phyloP scores from a whole-genome alignment of 2,329 filamentous ascomycete genomes.

The Dryadomyces quercus-mongolicae region DNA sequence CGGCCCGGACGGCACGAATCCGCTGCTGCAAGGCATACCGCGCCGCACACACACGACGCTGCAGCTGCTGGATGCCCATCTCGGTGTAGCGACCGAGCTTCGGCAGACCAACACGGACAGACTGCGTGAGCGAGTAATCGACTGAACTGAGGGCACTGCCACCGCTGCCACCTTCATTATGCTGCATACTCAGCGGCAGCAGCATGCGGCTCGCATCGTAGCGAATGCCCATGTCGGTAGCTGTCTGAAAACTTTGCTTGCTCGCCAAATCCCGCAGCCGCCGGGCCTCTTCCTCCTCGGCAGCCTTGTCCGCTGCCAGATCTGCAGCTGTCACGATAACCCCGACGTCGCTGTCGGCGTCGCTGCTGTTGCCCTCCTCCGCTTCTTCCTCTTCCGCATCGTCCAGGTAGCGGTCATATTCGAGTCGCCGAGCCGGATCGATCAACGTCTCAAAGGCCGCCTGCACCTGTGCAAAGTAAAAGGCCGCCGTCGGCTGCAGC shows the following conservation, averaged over 20 bases:
- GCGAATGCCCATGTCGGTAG: slow-evolving; percentile 26
- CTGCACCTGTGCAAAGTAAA: slow-evolving; percentile 28
- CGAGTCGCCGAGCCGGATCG: slow-evolving; percentile 26
- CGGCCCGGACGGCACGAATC: background rate
- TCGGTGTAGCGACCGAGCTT: slow-evolving; percentile 15
- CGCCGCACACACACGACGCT: background rate
- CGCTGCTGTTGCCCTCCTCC: slow-evolving; percentile 6
- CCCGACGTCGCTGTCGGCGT: slow-evolving; percentile 12
- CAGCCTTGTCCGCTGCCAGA: background rate
- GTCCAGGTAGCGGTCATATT: slow-evolving; percentile 23
- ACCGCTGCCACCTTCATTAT: slow-evolving; percentile 4
- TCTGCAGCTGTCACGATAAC: slow-evolving; percentile 7
- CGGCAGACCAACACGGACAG: slow-evolving; percentile 23
- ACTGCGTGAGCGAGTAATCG: slow-evolving; percentile 28
- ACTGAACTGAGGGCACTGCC: slow-evolving; percentile 16
- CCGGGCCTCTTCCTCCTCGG: background rate
- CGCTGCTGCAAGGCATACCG: slow-evolving; percentile 2
- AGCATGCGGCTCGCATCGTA: slow-evolving; percentile 19
- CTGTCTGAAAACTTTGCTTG: slow-evolving; percentile 15
- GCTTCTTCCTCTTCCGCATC: slow-evolving; percentile 13
- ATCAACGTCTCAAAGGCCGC: slow-evolving; percentile 35
- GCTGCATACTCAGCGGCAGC: slow-evolving; percentile 3
- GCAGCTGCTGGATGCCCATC: slow-evolving; percentile 5
- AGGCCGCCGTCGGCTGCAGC: slow-evolving; percentile 24
- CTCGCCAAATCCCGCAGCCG: slow-evolving; percentile 9